phyloP scores from a whole-genome alignment of 2,329 filamentous ascomycete species.

The Claviceps sorghi region DNA sequence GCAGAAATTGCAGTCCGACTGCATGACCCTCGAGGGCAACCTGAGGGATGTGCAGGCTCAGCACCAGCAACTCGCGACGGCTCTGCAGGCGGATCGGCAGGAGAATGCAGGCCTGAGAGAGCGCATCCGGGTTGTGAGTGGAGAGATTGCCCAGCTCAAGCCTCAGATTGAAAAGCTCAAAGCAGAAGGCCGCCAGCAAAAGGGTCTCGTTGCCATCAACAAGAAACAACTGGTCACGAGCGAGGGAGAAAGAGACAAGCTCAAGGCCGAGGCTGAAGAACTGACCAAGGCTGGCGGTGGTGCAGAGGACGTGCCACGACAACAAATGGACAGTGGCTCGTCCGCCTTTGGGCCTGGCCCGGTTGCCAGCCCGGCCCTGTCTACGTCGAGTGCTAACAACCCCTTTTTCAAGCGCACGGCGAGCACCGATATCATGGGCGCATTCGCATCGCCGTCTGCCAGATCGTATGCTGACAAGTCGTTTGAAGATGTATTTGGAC shows the following conservation, averaged over 20 bases:
- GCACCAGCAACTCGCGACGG: conserved; percentile 59
- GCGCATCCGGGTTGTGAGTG: conserved; percentile 68
- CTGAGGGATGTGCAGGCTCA: conserved; percentile 72
- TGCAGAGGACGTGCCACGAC: conserved; percentile 40
- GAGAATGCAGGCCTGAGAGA: conserved; percentile 81
- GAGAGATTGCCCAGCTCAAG: conserved; percentile 69
- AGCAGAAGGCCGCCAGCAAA: conserved; percentile 85
- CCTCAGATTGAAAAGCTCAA: conserved; percentile 88
- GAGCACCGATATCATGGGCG: conserved; percentile 44
- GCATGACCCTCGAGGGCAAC: conserved; percentile 66
- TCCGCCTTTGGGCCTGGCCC: conserved; percentile 30
- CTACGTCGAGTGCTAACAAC: conserved; percentile 66
- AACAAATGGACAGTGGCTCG: conserved; percentile 36
- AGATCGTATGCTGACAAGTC: conserved; percentile 46
- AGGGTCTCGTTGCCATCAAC: conserved; percentile 92
- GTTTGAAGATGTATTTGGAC: conserved; percentile 79
- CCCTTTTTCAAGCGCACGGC: conserved; percentile 74
- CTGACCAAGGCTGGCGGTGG: conserved; percentile 40
- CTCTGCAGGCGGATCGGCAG: conserved; percentile 72
- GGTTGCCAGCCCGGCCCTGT: conserved; percentile 55
- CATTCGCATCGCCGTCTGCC: conserved; percentile 34
- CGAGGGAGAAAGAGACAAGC: conserved; percentile 75
- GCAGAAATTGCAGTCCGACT: conserved; percentile 69
- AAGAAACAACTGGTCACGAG: conserved; percentile 91
- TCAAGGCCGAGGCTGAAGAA: conserved; percentile 64